A percentile compares a stretch with the other conserved stretches of the same genome.
phyloP scores from a whole-genome alignment of 2,329 filamentous ascomycete species.

The Neobulgaria alba region DNA sequence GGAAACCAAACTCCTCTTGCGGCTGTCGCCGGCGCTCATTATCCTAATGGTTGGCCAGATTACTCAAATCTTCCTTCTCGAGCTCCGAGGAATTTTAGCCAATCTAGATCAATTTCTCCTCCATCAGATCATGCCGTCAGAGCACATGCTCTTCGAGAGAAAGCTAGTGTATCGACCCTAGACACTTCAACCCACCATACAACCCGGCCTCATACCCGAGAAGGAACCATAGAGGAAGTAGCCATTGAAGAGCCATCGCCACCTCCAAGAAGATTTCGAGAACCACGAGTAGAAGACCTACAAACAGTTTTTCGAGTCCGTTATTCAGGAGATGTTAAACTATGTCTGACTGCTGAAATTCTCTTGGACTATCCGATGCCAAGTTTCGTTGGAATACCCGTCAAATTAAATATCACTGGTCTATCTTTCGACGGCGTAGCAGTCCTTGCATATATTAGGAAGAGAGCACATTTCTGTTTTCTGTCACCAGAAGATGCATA shows the following conservation, averaged over 20 bases:
- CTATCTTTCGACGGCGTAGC: constrained; percentile 92
- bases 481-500: constrained; percentile 85
- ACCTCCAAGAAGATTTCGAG: constrained; percentile 49
- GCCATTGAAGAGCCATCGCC: constrained; percentile 26
- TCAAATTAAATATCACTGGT: constrained; percentile 91
- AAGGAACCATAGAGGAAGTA: constrained; percentile 31
- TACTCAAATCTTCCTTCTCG: constrained; percentile 22
- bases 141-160: constrained; percentile 39
- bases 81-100: constrained; percentile 24
- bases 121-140: constrained; percentile 34
- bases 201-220: constrained; percentile 50
- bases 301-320: constrained; percentile 88
- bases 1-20: constrained; percentile 73
- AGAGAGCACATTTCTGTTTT: constrained; percentile 88
- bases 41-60: constrained; percentile 42
- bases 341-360: constrained; percentile 90
- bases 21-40: constrained; percentile 65
- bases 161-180: constrained; percentile 54
- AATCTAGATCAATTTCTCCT: constrained; percentile 24
- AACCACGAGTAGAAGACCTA: constrained; percentile 75
- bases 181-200: constrained; percentile 44
- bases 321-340: constrained; percentile 78
- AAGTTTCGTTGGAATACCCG: constrained; percentile 89
- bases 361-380: constrained; percentile 97
- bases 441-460: constrained; percentile 83